phyloP scores from a whole-genome alignment of 345 rosid species.

The Bretschneidera sinensis region DNA sequence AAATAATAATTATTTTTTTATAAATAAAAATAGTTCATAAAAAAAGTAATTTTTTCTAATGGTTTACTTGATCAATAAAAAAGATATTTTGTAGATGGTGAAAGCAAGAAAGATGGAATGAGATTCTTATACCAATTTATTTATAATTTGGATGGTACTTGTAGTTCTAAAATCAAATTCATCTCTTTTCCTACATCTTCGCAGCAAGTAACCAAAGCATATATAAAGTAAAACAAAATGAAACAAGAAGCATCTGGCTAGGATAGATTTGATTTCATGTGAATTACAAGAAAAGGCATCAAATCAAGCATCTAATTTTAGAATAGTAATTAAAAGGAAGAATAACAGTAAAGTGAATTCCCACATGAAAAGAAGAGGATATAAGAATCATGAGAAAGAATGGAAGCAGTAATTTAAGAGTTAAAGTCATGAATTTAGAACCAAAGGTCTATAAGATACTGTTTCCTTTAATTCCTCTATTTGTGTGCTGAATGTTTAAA shows the following conservation, averaged over 20 bases:
- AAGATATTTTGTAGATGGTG: too few relatives aligned
- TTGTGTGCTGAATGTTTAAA: slow-evolving; percentile 14
- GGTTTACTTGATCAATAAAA: too few relatives aligned
- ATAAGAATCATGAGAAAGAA: slow-evolving; percentile 43
- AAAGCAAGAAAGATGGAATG: too few relatives aligned
- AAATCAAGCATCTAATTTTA: slow-evolving; percentile 24
- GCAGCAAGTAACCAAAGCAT: slow-evolving; percentile 11
- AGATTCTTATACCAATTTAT: too few relatives aligned
- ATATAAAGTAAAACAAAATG: slow-evolving; percentile 1
- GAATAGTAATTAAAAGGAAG: slow-evolving; percentile 16
- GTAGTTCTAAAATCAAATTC: neutral
- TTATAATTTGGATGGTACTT: too few relatives aligned
- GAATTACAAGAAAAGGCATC: slow-evolving; percentile 19
- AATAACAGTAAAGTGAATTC: slow-evolving; percentile 34
- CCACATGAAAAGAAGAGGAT: slow-evolving; percentile 50
- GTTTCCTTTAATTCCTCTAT: slow-evolving; percentile 15
- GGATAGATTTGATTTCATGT: neutral
- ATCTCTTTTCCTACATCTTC: slow-evolving; percentile 2
- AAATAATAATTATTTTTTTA: too few relatives aligned
- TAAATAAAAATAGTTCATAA: too few relatives aligned
- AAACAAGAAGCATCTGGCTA: neutral
- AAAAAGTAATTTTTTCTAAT: too few relatives aligned
- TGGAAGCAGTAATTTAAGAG: slow-evolving; percentile 17
- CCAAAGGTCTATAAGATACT: too few relatives aligned
- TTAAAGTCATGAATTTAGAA: slow-evolving; percentile 11